Evolutionary conservation across 192 early-diverging fungal species (phyloP).

Genomic region (Chytriomyces hyalinus): DNA sequence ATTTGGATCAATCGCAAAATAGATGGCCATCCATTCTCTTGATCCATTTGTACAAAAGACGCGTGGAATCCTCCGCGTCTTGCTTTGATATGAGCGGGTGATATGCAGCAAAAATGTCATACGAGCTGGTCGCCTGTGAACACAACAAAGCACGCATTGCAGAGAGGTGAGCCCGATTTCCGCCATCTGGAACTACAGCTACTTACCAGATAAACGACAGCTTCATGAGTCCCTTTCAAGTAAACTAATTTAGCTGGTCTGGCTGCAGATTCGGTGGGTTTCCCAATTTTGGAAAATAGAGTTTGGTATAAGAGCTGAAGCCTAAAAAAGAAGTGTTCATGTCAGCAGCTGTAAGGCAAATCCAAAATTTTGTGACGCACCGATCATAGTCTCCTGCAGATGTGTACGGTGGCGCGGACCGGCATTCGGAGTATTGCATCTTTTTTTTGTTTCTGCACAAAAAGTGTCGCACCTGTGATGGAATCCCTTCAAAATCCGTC

Average conservation of each 20-base stretch:
- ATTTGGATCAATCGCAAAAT: slow-evolving; percentile 13
- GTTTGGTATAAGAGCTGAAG: slow-evolving; percentile 7
- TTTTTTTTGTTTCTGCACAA: slow-evolving; percentile 67
- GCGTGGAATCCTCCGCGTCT: slow-evolving; percentile 62
- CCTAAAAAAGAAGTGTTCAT: not conserved
- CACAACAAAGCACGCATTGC: not conserved
- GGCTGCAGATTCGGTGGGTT: not conserved
- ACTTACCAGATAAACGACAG: slow-evolving; percentile 6
- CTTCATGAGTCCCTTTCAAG: slow-evolving; percentile 6
- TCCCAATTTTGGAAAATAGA: slow-evolving; percentile 3
- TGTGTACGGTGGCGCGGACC: slow-evolving; percentile 64
- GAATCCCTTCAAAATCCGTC: slow-evolving; percentile 59
- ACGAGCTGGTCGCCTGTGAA: slow-evolving; percentile 33
- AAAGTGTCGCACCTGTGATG: slow-evolving; percentile 72
- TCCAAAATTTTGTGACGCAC: slow-evolving; percentile 31
- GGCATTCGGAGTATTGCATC: slow-evolving; percentile 72
- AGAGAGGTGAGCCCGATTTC: not conserved
- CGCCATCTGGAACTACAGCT: not conserved
- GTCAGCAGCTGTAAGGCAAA: slow-evolving; percentile 27
- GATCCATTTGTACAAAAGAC: slow-evolving; percentile 67
- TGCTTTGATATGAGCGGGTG: slow-evolving; percentile 45
- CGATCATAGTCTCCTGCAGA: slow-evolving; percentile 55
- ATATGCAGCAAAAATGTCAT: slow-evolving; percentile 46
- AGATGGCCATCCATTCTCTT: slow-evolving; percentile 34
- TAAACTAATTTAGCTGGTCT: slow-evolving; percentile 27